Conservation (phyloP, 2,329 filamentous ascomycete genomes). For the Monilinia fructicola region DNA sequence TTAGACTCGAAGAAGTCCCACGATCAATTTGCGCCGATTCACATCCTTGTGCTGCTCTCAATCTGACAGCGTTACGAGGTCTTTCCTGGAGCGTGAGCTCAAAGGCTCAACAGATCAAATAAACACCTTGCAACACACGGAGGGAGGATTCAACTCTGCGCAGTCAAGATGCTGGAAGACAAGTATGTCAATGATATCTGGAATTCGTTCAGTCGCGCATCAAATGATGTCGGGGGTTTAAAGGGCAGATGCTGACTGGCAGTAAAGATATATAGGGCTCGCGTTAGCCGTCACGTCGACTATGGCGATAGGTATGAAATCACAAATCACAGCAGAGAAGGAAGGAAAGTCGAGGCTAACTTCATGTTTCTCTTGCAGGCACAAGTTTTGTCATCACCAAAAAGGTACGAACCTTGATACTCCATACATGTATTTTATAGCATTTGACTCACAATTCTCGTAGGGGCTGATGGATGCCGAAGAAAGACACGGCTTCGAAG, state of each 20-base stretch:
- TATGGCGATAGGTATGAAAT: constrained; percentile 67
- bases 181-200: constrained; percentile 42
- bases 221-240: not conserved
- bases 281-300: constrained; percentile 73
- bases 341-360: constrained; percentile 4
- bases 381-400: constrained; percentile 99
- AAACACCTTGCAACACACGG: constrained; percentile 32
- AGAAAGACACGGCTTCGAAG: constrained; percentile 91
- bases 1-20: not conserved
- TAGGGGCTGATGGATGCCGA: constrained; percentile 88
- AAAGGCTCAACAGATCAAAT: constrained; percentile 24
- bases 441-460: constrained; percentile 22
- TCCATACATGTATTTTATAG: not conserved
- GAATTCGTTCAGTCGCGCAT: constrained; percentile 4
- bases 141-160: constrained; percentile 29
- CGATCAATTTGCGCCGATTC: constrained; percentile 23
- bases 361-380: constrained; percentile 51
- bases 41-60: constrained; percentile 11
- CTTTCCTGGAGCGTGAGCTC: constrained; percentile 28
- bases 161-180: constrained; percentile 46
- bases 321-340: not conserved
- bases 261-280: constrained; percentile 70
- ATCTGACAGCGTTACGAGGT: constrained; percentile 6
- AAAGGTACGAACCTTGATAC: constrained; percentile 61
- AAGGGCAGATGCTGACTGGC: constrained; percentile 31